phyloP scores from a whole-genome alignment of 148 eudicot species.

The Heliosperma pusillum region DNA sequence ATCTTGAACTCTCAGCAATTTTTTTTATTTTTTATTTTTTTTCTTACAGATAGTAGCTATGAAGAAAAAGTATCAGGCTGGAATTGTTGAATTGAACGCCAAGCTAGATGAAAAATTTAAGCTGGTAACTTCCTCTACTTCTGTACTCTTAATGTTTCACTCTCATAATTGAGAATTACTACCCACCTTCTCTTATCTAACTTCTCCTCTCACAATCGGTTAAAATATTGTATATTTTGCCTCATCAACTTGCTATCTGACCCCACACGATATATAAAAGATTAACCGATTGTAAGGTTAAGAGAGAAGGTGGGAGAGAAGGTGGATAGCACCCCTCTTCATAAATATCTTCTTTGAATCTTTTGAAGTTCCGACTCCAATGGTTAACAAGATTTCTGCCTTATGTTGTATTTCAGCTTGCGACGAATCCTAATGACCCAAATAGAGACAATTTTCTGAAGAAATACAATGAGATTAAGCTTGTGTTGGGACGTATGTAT shows the following conservation, averaged over 20 bases:
- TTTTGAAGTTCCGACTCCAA: not conserved
- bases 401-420: slow-evolving; percentile 16
- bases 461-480: not conserved
- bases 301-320: too few relatives aligned
- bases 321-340: too few relatives aligned
- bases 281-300: too few relatives aligned
- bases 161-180: too few relatives aligned
- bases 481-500: not conserved
- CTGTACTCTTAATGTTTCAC: not conserved
- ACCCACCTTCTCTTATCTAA: too few relatives aligned
- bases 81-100: not conserved
- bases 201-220: too few relatives aligned
- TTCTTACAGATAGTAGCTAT: slow-evolving; percentile 15
- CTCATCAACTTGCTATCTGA: too few relatives aligned
- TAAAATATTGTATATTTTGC: too few relatives aligned
- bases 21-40: not conserved
- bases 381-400: not conserved
- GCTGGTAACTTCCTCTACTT: slow-evolving; percentile 11
- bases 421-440: slow-evolving; percentile 6
- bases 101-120: not conserved
- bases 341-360: not conserved
- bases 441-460: not conserved
- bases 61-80: slow-evolving; percentile 10
- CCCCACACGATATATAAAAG: too few relatives aligned
- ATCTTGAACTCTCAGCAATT: not conserved